phyloP scores from a whole-genome alignment of 2,329 filamentous ascomycete species.

The Zymoseptoria brevis region DNA sequence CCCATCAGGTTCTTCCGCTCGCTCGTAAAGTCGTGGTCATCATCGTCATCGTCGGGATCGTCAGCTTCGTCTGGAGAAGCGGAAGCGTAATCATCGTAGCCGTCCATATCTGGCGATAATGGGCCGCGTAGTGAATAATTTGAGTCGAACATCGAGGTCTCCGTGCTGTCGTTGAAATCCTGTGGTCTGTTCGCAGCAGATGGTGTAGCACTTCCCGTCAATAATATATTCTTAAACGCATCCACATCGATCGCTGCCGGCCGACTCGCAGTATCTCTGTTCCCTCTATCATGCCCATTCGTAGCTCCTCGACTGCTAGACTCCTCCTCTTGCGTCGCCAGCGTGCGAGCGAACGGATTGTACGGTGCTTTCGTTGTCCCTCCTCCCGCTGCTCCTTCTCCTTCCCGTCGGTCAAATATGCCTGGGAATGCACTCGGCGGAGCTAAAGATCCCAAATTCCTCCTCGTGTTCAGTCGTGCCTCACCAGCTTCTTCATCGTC shows the following conservation, averaged over 20 bases:
- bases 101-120: slow-evolving; percentile 49
- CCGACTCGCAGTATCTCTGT: slow-evolving; percentile 2
- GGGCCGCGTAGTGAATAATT: slow-evolving; percentile 30
- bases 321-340: slow-evolving; percentile 17
- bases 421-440: slow-evolving; percentile 1
- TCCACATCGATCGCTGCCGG: slow-evolving; percentile 57
- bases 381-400: neutral
- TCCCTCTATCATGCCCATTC: slow-evolving; percentile 3
- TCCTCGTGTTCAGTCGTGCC: slow-evolving; percentile 16
- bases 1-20: slow-evolving; percentile 21
- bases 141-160: slow-evolving; percentile 49
- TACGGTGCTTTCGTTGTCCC: slow-evolving; percentile 19
- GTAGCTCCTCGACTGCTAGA: neutral
- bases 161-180: slow-evolving; percentile 43
- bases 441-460: slow-evolving; percentile 15
- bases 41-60: slow-evolving; percentile 34
- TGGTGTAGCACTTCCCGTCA: slow-evolving; percentile 55
- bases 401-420: slow-evolving; percentile 1
- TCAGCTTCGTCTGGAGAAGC: slow-evolving; percentile 21
- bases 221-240: slow-evolving; percentile 63
- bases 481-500: slow-evolving; percentile 17
- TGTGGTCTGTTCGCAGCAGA: slow-evolving; percentile 13
- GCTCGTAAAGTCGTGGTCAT: slow-evolving; percentile 30
- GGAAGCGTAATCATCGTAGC: slow-evolving; percentile 15
- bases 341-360: slow-evolving; percentile 30